Evolutionary conservation across 306 rosid genomes (phyloP), one percentile per base, ranked within the genome.

Genomic region (Corylus heterophylla): DNA sequence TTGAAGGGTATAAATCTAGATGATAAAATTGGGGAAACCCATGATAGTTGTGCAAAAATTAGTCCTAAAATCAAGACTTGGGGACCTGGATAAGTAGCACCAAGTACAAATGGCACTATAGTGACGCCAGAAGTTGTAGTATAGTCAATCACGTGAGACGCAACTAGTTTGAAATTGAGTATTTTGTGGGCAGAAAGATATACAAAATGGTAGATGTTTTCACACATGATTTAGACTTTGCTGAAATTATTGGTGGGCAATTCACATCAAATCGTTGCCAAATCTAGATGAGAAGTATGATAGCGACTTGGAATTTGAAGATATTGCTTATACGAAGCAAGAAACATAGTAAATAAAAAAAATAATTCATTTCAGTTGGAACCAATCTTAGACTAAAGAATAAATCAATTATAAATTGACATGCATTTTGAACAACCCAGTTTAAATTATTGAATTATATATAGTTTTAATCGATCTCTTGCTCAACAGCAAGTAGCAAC

Each of bases 261-360:
- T 89, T 89, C 88, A 83, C 89, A 22, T 92, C 92, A 85, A 84
- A 87, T 84, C 89, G 82, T 83, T 87, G 86, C 82, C 69, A 82
- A 83, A 86, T 85, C 87, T 83, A 49, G 72, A 67, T 62, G 56
- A 79, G 69, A 55, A 78, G 58, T 68, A 63, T 71, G 82, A 73
- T 37, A 39, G 80, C 61, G 83, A 83, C 84, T 71, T 13, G 13
- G 12, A 54, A 82, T 56, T 71, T 69, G 18, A 59, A 72, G 37
- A 62, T 62, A 54, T 54, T 54, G 54, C 14, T 9, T 9, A 49
- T 13, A 49, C 4, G 44, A 39, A 39, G 44, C 44, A 39, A 39
- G 44, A 39, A 39, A 39, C 44, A 3, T 39, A 39, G 4, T 2
- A 3, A 35, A 35, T 35, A 35, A 2, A 2, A 35, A 35, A 0